Percentiles rank a stretch among this genome's conserved stretches.
phyloP scores from a whole-genome alignment of 495 filamentous ascomycete genomes.

The Penicillium goetzii region DNA sequence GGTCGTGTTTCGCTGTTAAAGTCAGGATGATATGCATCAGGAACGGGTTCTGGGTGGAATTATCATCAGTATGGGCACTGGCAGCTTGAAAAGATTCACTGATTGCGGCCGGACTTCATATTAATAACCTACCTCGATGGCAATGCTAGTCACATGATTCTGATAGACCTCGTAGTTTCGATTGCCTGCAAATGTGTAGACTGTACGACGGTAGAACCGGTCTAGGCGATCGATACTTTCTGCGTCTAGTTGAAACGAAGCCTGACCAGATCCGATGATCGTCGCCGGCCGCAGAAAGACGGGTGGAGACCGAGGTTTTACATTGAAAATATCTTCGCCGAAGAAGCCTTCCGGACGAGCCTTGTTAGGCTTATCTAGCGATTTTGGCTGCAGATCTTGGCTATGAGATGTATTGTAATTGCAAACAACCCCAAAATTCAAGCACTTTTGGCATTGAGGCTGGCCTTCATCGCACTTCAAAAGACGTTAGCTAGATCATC shows the following conservation, averaged over 20 bases:
- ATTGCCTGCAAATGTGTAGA: slow-evolving; percentile 31
- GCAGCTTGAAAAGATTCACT: background rate
- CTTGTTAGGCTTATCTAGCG: slow-evolving; percentile 7
- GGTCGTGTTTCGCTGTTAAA: slow-evolving; percentile 41
- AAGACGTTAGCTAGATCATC: background rate
- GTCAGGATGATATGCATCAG: slow-evolving; percentile 46
- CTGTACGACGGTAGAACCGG: slow-evolving; percentile 36
- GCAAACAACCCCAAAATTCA: slow-evolving; percentile 41
- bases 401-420: slow-evolving; percentile 32
- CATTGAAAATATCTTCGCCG: slow-evolving; percentile 16
- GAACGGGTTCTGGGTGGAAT: slow-evolving; percentile 38
- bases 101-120: background rate
- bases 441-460: slow-evolving; percentile 42
- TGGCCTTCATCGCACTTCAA: slow-evolving; percentile 44
- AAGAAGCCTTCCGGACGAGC: slow-evolving; percentile 12
- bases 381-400: slow-evolving; percentile 36
- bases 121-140: slow-evolving; percentile 15
- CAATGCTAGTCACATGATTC: slow-evolving; percentile 16
- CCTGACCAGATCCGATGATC: slow-evolving; percentile 18
- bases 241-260: slow-evolving; percentile 30
- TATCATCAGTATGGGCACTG: background rate
- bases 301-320: slow-evolving; percentile 3
- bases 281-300: background rate
- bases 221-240: slow-evolving; percentile 33
- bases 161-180: slow-evolving; percentile 23